Percentiles rank a stretch among this genome's conserved stretches.
These are phyloP conservation scores for Sphaceloma murrayae DNA, from an alignment of 2,329 filamentous ascomycete species.

Conservation along the genomic window DNA sequence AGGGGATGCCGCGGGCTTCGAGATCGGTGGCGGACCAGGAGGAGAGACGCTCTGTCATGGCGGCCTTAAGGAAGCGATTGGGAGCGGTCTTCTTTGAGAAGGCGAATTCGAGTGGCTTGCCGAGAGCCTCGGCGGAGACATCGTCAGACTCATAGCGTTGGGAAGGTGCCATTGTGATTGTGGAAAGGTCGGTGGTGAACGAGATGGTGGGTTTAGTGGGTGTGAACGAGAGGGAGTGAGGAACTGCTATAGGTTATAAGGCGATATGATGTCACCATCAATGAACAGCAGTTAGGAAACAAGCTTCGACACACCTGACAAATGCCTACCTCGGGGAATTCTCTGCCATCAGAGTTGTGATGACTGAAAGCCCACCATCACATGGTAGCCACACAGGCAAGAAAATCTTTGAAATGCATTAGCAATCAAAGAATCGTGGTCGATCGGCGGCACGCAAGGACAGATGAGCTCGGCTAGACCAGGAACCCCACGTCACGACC, in stretches of 20 bases:
- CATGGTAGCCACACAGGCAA: not conserved
- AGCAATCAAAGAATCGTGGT: conserved; percentile 9
- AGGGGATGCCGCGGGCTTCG: conserved; percentile 45
- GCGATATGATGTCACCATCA: conserved; percentile 6
- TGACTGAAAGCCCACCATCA: not conserved
- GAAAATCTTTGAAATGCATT: conserved; percentile 10
- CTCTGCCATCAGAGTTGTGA: not conserved
- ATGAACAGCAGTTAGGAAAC: not conserved
- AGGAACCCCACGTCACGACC: conserved; percentile 12
- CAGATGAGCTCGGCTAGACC: conserved; percentile 5
- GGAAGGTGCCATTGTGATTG: conserved; percentile 30
- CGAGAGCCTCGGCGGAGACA: conserved; percentile 34
- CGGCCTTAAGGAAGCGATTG: conserved; percentile 58
- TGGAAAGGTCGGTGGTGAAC: not conserved
- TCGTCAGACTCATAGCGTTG: conserved; percentile 34
- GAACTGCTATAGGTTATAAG: not conserved
- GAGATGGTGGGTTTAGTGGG: not conserved
- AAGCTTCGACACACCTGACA: not conserved
- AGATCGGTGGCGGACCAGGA: conserved; percentile 49
- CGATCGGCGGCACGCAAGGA: not conserved
- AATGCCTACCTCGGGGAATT: conserved; percentile 4
- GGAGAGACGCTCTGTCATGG: conserved; percentile 57
- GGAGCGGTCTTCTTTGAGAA: conserved; percentile 47
- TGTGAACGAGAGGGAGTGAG: not conserved
- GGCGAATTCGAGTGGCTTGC: conserved; percentile 36